A percentile compares a stretch with the other conserved stretches of the same genome.
Conservation (phyloP, 768 basidiomycete genomes). For the Lenzites betulinus region DNA sequence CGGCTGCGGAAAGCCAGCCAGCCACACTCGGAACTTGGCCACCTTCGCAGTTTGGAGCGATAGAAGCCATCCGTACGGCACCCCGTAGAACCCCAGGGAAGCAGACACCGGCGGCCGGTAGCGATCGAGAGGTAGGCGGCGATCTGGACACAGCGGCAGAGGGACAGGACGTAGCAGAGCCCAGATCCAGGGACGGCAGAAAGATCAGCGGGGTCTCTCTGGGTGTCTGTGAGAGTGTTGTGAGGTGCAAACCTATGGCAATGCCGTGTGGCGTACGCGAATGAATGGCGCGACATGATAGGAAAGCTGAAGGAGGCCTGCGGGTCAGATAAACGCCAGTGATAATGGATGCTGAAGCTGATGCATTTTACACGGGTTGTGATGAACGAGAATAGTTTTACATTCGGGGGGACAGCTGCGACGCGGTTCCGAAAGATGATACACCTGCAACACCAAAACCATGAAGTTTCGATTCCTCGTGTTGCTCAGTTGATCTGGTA, state of each 20-base stretch:
- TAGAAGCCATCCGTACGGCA: not conserved
- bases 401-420: not conserved
- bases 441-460: not conserved
- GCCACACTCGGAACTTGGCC: not conserved
- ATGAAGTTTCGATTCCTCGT: too few species aligned
- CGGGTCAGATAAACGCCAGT: not conserved
- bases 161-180: not conserved
- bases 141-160: not conserved
- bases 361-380: slow-evolving; percentile 8
- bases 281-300: too few species aligned
- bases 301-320: not conserved
- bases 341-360: not conserved
- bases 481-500: too few species aligned
- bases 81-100: not conserved
- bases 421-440: not conserved
- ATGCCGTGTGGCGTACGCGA: not conserved
- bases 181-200: not conserved
- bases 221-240: not conserved
- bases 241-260: not conserved
- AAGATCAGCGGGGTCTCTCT: not conserved
- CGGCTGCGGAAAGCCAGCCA: not conserved
- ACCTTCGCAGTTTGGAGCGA: not conserved
- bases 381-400: not conserved
- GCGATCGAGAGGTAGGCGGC: not conserved
- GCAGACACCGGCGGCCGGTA: not conserved